phyloP scores from a whole-genome alignment of 2,329 filamentous ascomycete species.

The Sclerotinia sclerotiorum region DNA sequence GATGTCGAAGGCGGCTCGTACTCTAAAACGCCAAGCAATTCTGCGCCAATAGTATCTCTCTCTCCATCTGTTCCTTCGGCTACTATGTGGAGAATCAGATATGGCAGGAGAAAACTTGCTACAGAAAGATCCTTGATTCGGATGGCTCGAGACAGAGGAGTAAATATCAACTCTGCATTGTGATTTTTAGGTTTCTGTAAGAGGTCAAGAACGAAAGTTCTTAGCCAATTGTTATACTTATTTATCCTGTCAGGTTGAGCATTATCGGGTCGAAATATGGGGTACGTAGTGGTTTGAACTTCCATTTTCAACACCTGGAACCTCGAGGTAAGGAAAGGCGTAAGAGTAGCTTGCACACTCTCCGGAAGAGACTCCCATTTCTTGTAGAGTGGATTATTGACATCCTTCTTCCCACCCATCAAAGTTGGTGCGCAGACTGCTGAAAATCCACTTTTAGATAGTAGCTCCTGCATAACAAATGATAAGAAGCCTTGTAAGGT shows the following conservation, averaged over 20 bases:
- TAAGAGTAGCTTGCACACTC: slow-evolving; percentile 74
- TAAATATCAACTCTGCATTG: slow-evolving; percentile 76
- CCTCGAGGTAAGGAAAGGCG: slow-evolving; percentile 81
- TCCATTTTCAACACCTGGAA: slow-evolving; percentile 69
- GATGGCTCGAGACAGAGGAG: slow-evolving; percentile 77
- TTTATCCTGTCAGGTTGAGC: slow-evolving; percentile 66
- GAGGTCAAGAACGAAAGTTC: slow-evolving; percentile 76
- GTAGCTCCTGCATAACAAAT: slow-evolving; percentile 89
- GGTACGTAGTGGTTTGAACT: slow-evolving; percentile 61
- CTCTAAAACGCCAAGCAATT: slow-evolving; percentile 73
- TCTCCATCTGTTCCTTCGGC: slow-evolving; percentile 67
- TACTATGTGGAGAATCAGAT: slow-evolving; percentile 79
- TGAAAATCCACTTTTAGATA: slow-evolving; percentile 74
- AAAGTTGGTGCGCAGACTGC: slow-evolving; percentile 45
- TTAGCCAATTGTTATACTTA: slow-evolving; percentile 79
- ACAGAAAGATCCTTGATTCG: slow-evolving; percentile 83
- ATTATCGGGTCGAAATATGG: slow-evolving; percentile 56
- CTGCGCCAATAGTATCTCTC: slow-evolving; percentile 63
- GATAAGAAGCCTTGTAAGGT: slow-evolving; percentile 87
- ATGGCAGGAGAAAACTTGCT: slow-evolving; percentile 85
- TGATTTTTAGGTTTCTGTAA: slow-evolving; percentile 73
- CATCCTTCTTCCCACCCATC: slow-evolving; percentile 42
- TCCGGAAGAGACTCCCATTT: slow-evolving; percentile 81
- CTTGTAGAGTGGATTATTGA: slow-evolving; percentile 59
- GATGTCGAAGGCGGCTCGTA: slow-evolving; percentile 52